Percentiles rank a stretch among this genome's conserved stretches.
These are phyloP conservation scores for Incumbomyces delicatus DNA, from an alignment of 2,329 filamentous ascomycete species.

Conservation along the genomic window DNA sequence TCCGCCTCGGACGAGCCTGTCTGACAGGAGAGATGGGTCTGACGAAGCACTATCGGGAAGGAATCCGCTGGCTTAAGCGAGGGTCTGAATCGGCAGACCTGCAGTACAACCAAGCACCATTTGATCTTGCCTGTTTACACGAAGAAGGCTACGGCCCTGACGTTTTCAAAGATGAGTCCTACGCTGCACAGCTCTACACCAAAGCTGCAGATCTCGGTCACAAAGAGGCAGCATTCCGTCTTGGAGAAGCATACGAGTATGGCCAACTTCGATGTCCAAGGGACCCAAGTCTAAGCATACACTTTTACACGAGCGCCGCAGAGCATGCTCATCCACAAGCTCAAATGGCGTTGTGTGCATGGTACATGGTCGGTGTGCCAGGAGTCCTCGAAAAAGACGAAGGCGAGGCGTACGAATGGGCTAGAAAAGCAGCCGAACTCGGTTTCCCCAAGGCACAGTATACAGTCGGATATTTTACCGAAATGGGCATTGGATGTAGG, in stretches of 20 bases:
- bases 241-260: constrained; percentile 97
- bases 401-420: constrained; percentile 94
- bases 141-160: constrained; percentile 91
- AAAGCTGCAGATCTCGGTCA: constrained; percentile 89
- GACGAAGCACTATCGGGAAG: constrained; percentile 76
- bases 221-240: constrained; percentile 69
- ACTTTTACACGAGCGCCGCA: constrained; percentile 92
- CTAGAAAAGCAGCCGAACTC: constrained; percentile 70
- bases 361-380: constrained; percentile 94
- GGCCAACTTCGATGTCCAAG: constrained; percentile 77
- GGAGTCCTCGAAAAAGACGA: constrained; percentile 91
- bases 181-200: constrained; percentile 88
- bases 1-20: constrained; percentile 82
- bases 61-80: constrained; percentile 91
- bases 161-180: constrained; percentile 79
- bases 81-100: constrained; percentile 79
- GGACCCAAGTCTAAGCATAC: constrained; percentile 86
- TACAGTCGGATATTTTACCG: constrained; percentile 91
- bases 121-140: constrained; percentile 79
- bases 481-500: constrained; percentile 94
- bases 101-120: constrained; percentile 89
- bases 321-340: constrained; percentile 72
- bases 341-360: constrained; percentile 98
- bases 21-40: constrained; percentile 78
- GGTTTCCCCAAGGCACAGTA: constrained; percentile 80